Conservation (phyloP, 495 filamentous ascomycete genomes). For the Penicillium samsonianum region DNA sequence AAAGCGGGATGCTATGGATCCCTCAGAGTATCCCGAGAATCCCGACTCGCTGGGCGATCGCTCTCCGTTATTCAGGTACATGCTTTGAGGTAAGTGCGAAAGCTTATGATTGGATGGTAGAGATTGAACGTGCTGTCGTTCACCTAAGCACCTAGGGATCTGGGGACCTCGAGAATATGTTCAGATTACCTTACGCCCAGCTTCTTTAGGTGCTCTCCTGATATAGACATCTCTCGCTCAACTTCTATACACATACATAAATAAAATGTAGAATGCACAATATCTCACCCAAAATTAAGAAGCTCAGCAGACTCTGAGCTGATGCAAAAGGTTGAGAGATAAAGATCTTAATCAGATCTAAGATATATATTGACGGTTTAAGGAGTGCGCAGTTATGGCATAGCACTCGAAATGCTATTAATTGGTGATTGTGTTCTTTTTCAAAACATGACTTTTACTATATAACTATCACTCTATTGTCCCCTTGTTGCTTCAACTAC, state of each 20-base stretch:
- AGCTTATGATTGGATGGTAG: neutral
- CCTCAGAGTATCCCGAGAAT: slow-evolving; percentile 50
- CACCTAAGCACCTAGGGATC: too few species aligned
- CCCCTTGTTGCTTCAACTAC: too few species aligned
- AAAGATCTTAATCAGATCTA: too few species aligned
- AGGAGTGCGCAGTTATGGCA: too few species aligned
- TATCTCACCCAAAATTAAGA: neutral
- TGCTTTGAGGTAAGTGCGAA: slow-evolving; percentile 26
- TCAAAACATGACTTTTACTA: too few species aligned
- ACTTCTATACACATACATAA: neutral
- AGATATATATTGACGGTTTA: too few species aligned
- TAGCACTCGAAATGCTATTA: too few species aligned
- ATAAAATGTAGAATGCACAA: neutral
- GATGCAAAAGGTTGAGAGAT: neutral
- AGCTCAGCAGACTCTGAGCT: neutral
- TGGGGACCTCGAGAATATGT: too few species aligned
- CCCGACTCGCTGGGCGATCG: slow-evolving; percentile 63
- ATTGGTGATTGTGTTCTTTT: neutral
- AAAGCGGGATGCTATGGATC: slow-evolving; percentile 54
- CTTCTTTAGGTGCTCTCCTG: neutral
- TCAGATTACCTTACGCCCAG: neutral
- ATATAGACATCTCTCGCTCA: neutral
- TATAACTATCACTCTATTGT: too few species aligned
- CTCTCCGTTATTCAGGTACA: slow-evolving; percentile 66
- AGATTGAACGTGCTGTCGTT: neutral